phyloP scores from a whole-genome alignment of 768 basidiomycete species.

The Hygrophorus pudorinus region DNA sequence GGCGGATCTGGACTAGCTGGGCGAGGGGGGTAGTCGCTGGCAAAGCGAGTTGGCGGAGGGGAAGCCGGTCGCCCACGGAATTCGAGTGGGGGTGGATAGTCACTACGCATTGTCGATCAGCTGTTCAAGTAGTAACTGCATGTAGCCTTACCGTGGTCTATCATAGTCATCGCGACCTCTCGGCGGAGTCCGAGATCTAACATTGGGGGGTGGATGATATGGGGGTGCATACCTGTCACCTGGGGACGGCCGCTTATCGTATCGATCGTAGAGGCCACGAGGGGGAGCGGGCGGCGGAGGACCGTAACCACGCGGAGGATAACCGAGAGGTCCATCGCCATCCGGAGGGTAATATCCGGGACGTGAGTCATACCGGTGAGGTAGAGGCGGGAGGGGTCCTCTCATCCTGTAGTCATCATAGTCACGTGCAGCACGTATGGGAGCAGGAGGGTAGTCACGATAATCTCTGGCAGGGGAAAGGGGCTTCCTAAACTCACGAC shows the following conservation, averaged over 20 bases:
- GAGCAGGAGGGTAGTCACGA: slow-evolving; percentile 48
- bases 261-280: slow-evolving; percentile 49
- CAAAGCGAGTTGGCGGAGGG: slow-evolving; percentile 40
- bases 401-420: slow-evolving; percentile 61
- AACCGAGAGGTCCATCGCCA: slow-evolving; percentile 49
- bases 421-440: slow-evolving; percentile 42
- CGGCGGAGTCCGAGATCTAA: slow-evolving; percentile 50
- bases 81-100: slow-evolving; percentile 34
- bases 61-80: slow-evolving; percentile 47
- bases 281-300: slow-evolving; percentile 38
- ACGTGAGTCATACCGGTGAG: slow-evolving; percentile 41
- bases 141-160: slow-evolving; percentile 33
- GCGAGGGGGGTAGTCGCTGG: slow-evolving; percentile 39
- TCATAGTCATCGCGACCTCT: slow-evolving; percentile 59
- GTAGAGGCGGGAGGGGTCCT: slow-evolving; percentile 28
- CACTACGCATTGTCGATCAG: slow-evolving; percentile 25
- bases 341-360: slow-evolving; percentile 37
- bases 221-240: slow-evolving; percentile 37
- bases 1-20: slow-evolving; percentile 32
- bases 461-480: slow-evolving; percentile 56
- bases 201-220: slow-evolving; percentile 34
- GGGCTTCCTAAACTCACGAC: slow-evolving; percentile 52
- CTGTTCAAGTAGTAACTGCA: background rate
- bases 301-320: slow-evolving; percentile 44
- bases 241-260: slow-evolving; percentile 36